Percentiles rank a stretch among this genome's conserved stretches.
Conservation (phyloP, 768 basidiomycete species). For the Gyrodon lividus region DNA sequence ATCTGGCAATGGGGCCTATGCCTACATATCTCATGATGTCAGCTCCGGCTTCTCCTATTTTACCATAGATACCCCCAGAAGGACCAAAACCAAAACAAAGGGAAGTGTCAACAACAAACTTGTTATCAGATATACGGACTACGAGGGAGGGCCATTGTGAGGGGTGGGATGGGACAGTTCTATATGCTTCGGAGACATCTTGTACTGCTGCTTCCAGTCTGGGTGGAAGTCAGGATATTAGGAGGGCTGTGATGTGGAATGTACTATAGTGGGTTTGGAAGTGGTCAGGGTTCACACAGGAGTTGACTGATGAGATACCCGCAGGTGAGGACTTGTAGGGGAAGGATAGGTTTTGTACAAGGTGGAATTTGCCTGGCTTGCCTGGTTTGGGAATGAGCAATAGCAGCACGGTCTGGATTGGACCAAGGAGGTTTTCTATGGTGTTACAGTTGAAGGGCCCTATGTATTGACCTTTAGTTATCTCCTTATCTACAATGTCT, state of each 20-base stretch:
- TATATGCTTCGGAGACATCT: not conserved
- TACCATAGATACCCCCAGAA: no score
- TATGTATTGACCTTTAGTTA: no score
- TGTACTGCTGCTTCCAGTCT: not conserved
- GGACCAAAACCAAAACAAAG: no score
- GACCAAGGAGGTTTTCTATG: no score
- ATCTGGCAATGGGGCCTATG: no score
- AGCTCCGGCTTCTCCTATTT: no score
- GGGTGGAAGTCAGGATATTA: not conserved
- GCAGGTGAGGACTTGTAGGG: not conserved
- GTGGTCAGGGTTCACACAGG: not conserved
- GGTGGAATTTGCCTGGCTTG: not conserved
- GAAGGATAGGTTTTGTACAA: not conserved
- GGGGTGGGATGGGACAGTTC: not conserved
- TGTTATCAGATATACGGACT: no score
- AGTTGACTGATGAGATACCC: not conserved
- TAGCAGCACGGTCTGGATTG: not conserved
- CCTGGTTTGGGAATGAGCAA: not conserved
- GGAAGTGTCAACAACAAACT: no score
- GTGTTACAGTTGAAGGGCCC: no score
- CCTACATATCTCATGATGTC: no score
- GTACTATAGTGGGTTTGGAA: not conserved
- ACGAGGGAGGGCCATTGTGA: not conserved
- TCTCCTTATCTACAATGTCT: no score
- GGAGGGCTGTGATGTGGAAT: not conserved